Percentiles rank a stretch among this genome's conserved stretches.
Evolutionary conservation across 169 alveolate genomes (phyloP).

Genomic region (Cryptosporidium meleagridis): DNA sequence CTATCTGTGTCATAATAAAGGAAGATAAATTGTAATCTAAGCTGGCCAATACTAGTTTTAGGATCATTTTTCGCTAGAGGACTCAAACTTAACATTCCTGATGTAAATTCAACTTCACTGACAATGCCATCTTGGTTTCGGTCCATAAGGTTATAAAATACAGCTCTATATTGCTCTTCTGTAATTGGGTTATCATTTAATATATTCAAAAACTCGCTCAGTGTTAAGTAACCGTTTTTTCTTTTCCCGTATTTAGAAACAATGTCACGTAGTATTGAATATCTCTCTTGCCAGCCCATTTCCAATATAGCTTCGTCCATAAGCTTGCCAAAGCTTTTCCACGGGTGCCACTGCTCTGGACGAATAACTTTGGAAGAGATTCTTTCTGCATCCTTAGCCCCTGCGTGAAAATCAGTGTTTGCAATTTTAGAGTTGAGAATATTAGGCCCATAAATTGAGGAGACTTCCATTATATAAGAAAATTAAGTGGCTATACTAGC

Average conservation of each 20-base stretch:
- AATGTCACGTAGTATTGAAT: slow-evolving; percentile 36
- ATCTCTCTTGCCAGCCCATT: slow-evolving; percentile 75
- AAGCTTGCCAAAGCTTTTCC: slow-evolving; percentile 68
- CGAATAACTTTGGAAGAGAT: slow-evolving; percentile 43
- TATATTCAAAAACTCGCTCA: slow-evolving; percentile 33
- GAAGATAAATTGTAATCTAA: slow-evolving; percentile 76
- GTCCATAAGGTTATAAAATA: slow-evolving; percentile 68
- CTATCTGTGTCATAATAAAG: slow-evolving; percentile 76
- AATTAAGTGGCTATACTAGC: background rate
- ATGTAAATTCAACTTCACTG: slow-evolving; percentile 53
- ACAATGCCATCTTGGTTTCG: slow-evolving; percentile 67
- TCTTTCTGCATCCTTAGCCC: slow-evolving; percentile 1
- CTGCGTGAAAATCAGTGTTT: background rate
- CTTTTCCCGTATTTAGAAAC: slow-evolving; percentile 33
- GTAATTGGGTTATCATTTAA: slow-evolving; percentile 64
- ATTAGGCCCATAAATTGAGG: slow-evolving; percentile 37
- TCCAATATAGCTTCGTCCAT: slow-evolving; percentile 52
- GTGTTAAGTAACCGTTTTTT: slow-evolving; percentile 39
- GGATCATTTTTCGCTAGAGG: slow-evolving; percentile 71
- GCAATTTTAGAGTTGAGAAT: background rate
- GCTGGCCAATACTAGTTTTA: slow-evolving; percentile 66
- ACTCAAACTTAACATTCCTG: slow-evolving; percentile 71
- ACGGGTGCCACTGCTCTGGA: slow-evolving; percentile 66
- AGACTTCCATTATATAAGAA: slow-evolving; percentile 1
- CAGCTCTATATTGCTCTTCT: slow-evolving; percentile 46